These are phyloP conservation scores for Lindgomyces ingoldianus DNA, from an alignment of 495 filamentous ascomycete species.

Conservation along the genomic window DNA sequence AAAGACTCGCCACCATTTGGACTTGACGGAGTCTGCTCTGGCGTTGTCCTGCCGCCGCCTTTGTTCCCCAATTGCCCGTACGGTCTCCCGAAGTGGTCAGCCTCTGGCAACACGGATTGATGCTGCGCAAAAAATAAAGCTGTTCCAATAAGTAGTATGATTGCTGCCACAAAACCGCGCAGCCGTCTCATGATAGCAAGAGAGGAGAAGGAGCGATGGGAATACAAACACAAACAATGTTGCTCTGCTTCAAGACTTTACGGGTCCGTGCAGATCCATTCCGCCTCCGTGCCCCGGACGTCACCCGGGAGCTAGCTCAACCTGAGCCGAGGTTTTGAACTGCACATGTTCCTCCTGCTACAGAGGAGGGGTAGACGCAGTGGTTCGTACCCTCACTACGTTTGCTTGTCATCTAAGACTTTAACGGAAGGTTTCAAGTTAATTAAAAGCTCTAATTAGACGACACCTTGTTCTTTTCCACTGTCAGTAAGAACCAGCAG, in stretches of 20 bases:
- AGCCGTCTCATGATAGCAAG: neutral
- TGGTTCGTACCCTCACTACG: too few relatives aligned
- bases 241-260: too few relatives aligned
- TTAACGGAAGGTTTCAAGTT: too few relatives aligned
- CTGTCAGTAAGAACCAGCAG: too few relatives aligned
- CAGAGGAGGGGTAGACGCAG: neutral
- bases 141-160: neutral
- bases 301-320: too few relatives aligned
- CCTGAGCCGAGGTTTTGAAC: neutral
- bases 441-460: too few relatives aligned
- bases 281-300: too few relatives aligned
- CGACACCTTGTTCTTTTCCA: too few relatives aligned
- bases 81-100: neutral
- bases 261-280: too few relatives aligned
- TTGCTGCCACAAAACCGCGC: neutral
- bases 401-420: too few relatives aligned
- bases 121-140: slow-evolving; percentile 4
- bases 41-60: neutral
- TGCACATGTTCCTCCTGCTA: neutral
- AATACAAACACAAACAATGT: neutral
- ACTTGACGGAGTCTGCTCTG: neutral
- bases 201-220: neutral
- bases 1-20: neutral
- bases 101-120: slow-evolving; percentile 4
- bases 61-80: too few relatives aligned